These are phyloP conservation scores for Neurospora tetrasperma DNA, from an alignment of 495 filamentous ascomycete species.

Conservation along the genomic window DNA sequence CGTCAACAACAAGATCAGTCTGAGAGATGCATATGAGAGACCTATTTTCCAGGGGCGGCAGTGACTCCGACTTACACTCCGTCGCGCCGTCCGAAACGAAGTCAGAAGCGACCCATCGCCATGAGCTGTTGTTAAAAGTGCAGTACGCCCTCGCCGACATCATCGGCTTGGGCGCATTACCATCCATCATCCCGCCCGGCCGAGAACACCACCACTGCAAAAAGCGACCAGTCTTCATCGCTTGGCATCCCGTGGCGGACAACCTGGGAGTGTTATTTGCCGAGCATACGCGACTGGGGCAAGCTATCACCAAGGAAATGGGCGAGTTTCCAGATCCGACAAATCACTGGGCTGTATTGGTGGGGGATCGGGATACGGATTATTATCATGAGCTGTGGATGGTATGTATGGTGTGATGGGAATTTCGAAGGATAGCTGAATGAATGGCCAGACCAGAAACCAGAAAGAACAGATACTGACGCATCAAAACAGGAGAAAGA, in stretches of 20 bases:
- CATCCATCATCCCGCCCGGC: neutral
- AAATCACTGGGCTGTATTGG: conserved; percentile 41
- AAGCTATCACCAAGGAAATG: conserved; percentile 31
- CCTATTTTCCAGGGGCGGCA: neutral
- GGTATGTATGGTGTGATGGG: conserved; percentile 8
- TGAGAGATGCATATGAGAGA: neutral
- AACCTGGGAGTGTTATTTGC: conserved; percentile 33
- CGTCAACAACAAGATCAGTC: neutral
- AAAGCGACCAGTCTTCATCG: conserved; percentile 23
- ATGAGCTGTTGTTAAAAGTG: neutral
- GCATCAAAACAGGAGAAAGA: conserved; percentile 25
- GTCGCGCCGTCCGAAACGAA: neutral
- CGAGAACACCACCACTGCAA: neutral
- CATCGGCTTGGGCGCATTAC: neutral
- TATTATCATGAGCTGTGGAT: conserved; percentile 37
- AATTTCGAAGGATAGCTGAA: neutral
- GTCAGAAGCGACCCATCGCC: neutral
- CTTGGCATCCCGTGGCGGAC: conserved; percentile 39
- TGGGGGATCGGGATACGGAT: conserved; percentile 19
- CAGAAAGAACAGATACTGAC: neutral
- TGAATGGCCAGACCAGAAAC: neutral
- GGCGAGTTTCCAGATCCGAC: conserved; percentile 37
- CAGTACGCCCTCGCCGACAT: neutral
- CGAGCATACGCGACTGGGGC: conserved; percentile 32
- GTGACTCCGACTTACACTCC: neutral